A percentile compares a stretch with the other conserved stretches of the same genome.
Evolutionary conservation across 495 filamentous ascomycete genomes (phyloP).

Genomic region (Staphylotrichum tortipilum): DNA sequence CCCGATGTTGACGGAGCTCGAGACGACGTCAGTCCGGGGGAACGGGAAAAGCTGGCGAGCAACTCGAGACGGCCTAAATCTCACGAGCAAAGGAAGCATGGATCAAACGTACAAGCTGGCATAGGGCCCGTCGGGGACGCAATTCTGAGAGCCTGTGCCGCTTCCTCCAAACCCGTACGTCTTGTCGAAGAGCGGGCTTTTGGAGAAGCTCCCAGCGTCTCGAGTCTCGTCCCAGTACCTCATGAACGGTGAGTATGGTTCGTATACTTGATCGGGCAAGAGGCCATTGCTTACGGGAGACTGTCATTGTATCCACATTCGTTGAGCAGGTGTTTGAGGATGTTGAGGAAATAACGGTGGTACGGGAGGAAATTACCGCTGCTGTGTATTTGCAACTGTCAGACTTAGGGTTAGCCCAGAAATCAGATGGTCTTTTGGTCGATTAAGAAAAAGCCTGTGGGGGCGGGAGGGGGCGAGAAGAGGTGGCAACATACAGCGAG

Average conservation of each 20-base stretch:
- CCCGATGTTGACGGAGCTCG: not conserved
- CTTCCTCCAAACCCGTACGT: slow-evolving; percentile 34
- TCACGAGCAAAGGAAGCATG: no score
- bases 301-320: not conserved
- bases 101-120: slow-evolving; percentile 6
- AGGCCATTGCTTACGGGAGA: not conserved
- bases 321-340: not conserved
- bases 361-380: not conserved
- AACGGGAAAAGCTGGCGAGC: no score
- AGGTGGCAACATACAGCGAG: not conserved
- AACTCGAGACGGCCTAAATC: no score
- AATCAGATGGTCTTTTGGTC: no score
- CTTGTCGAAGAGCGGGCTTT: slow-evolving; percentile 27
- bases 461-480: no score
- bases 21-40: no score
- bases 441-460: no score
- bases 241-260: not conserved
- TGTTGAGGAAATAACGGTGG: not conserved
- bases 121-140: slow-evolving; percentile 35
- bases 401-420: no score
- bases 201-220: slow-evolving; percentile 29
- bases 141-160: slow-evolving; percentile 21
- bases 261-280: not conserved
- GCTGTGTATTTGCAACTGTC: not conserved
- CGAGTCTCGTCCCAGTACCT: slow-evolving; percentile 47